Evolutionary conservation across 225 moss, liverwort and hornwort species (phyloP).

Genomic region (Neckera pumila): DNA sequence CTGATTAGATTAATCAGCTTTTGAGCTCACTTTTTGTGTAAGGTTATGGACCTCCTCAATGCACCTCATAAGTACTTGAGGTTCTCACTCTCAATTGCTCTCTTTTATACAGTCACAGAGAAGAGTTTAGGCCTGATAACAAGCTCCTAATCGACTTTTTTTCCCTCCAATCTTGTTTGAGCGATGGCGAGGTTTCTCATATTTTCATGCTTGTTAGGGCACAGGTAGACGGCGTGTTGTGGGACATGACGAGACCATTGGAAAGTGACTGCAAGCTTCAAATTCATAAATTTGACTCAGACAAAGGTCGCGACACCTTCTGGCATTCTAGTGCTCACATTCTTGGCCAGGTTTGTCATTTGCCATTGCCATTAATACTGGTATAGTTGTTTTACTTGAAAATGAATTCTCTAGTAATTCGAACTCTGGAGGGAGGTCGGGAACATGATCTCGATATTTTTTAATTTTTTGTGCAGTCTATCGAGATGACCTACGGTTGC

Average conservation of each 20-base stretch:
- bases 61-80: neutral
- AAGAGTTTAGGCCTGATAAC: neutral
- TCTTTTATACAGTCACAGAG: neutral
- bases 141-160: neutral
- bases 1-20: neutral
- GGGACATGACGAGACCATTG: conserved; percentile 84
- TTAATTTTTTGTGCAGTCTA: conserved; percentile 36
- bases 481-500: conserved; percentile 74
- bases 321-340: conserved; percentile 99
- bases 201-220: neutral
- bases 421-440: neutral
- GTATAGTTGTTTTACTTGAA: neutral
- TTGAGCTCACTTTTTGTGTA: neutral
- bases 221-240: conserved; percentile 79
- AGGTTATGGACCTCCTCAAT: neutral
- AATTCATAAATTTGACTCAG: conserved; percentile 65
- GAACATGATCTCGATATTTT: neutral
- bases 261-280: conserved; percentile 69
- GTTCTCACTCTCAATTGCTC: neutral
- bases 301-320: conserved; percentile 95
- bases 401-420: neutral
- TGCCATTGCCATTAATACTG: neutral
- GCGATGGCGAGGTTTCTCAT: neutral
- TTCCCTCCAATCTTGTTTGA: neutral
- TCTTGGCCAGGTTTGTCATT: conserved; percentile 68